Conservation (phyloP, 768 basidiomycete species). For the Russula abietina region DNA sequence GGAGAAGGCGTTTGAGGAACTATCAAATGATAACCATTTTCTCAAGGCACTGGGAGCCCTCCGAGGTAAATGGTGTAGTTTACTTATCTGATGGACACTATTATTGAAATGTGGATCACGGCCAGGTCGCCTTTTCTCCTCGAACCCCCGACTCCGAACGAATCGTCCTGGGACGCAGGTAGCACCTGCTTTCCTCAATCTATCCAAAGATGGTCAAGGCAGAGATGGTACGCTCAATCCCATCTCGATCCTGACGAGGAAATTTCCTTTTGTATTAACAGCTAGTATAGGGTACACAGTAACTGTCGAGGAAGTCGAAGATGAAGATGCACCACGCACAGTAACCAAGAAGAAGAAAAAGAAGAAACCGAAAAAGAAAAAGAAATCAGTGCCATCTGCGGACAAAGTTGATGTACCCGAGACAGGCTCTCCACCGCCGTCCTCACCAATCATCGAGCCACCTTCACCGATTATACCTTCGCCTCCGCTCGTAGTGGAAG, state of each 20-base stretch:
- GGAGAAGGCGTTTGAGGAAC: constrained; percentile 39
- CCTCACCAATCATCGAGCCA: constrained; percentile 20
- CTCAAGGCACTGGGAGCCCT: constrained; percentile 68
- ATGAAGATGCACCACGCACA: constrained; percentile 47
- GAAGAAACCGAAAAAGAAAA: constrained; percentile 71
- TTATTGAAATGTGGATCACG: neutral
- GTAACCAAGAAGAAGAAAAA: constrained; percentile 61
- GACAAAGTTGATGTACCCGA: constrained; percentile 22
- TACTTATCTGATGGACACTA: neutral
- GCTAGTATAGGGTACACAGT: constrained; percentile 36
- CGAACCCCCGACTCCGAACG: constrained; percentile 15
- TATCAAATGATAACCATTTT: constrained; percentile 68
- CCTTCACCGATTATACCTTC: constrained; percentile 1
- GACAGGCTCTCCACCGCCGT: constrained; percentile 25
- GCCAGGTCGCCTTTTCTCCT: constrained; percentile 59
- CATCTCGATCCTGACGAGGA: neutral
- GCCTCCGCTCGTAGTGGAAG: neutral
- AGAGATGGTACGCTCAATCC: neutral
- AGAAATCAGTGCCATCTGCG: constrained; percentile 33
- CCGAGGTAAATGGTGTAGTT: constrained; percentile 43
- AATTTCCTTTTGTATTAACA: neutral
- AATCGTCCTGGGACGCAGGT: constrained; percentile 8
- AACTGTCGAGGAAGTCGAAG: constrained; percentile 69
- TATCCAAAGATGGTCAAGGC: neutral
- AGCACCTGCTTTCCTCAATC: neutral